Percentiles rank a stretch among this genome's conserved stretches.
Conservation (phyloP, 306 rosid species). For the Oxytropis ochrocephala region DNA sequence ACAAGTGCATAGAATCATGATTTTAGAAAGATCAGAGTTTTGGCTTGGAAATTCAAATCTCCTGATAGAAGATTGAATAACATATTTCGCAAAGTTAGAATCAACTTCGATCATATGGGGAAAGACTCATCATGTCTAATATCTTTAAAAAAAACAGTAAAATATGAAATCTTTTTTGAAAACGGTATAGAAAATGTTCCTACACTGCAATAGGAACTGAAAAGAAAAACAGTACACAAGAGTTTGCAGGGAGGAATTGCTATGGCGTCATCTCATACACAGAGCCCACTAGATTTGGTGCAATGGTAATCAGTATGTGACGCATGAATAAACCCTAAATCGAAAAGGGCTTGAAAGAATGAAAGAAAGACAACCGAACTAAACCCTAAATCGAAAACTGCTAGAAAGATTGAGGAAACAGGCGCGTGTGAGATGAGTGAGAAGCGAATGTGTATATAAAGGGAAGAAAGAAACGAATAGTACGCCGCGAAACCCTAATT, state of each 20-base stretch:
- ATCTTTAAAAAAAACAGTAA: no score
- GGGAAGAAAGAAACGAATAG: background rate
- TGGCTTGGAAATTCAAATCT: conserved; percentile 22
- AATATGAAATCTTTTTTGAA: background rate
- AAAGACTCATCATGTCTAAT: conserved; percentile 22
- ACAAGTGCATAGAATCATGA: background rate
- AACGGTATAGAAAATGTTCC: conserved; percentile 6
- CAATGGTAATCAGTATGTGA: conserved; percentile 57
- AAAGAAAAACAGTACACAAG: background rate
- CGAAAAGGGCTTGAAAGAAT: fast-evolving
- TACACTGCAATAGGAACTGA: conserved; percentile 28
- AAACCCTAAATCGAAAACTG: background rate
- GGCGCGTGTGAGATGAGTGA: background rate
- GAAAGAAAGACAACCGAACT: background rate
- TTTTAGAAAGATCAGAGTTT: conserved; percentile 20
- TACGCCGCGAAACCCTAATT: conserved; percentile 30
- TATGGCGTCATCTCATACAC: conserved; percentile 69
- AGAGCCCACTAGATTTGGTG: conserved; percentile 18
- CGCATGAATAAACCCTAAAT: conserved; percentile 16
- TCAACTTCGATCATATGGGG: conserved; percentile 43
- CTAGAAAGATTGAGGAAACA: background rate
- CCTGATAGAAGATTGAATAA: background rate
- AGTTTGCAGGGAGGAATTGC: conserved; percentile 34
- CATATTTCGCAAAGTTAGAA: conserved; percentile 25
- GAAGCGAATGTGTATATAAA: conserved; percentile 15